Conservation (phyloP, 2,329 filamentous ascomycete species). For the Amauroascus verrucosus region DNA sequence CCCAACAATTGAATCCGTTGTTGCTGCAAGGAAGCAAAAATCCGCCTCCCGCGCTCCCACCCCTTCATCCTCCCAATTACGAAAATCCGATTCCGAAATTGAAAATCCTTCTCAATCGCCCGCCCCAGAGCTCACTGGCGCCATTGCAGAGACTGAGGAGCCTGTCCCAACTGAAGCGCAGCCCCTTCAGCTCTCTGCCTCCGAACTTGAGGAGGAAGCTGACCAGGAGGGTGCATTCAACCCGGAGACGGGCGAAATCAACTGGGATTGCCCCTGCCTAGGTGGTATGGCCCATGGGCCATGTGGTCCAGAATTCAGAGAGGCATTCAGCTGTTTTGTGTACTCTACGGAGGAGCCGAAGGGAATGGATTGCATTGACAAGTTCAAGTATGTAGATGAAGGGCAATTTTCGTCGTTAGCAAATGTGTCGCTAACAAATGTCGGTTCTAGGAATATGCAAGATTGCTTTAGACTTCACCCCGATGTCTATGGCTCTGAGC, state of each 20-base stretch:
- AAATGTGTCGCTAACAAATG: constrained; percentile 14
- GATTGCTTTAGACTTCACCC: constrained; percentile 90
- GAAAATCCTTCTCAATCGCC: constrained; percentile 12
- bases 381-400: constrained; percentile 67
- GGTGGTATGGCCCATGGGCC: constrained; percentile 95
- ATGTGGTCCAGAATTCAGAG: constrained; percentile 90
- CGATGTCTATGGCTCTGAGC: constrained; percentile 81
- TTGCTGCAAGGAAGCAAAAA: constrained; percentile 13
- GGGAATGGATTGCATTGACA: constrained; percentile 94
- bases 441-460: constrained; percentile 71
- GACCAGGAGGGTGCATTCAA: constrained; percentile 88
- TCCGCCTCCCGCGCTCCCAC: constrained; percentile 12
- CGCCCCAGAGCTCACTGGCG: constrained; percentile 17
- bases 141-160: constrained; percentile 16
- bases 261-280: constrained; percentile 97
- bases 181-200: constrained; percentile 25
- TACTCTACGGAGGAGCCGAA: constrained; percentile 89
- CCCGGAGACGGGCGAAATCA: constrained; percentile 97
- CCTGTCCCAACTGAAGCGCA: constrained; percentile 8
- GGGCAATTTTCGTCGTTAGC: not conserved
- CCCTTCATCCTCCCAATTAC: constrained; percentile 14
- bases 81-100: constrained; percentile 14
- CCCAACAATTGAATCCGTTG: constrained; percentile 12
- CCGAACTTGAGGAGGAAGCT: constrained; percentile 67
- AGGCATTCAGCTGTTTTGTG: constrained; percentile 97